Evolutionary conservation across 2,329 filamentous ascomycete genomes (phyloP).

Genomic region (Domatiomyces catenatus): DNA sequence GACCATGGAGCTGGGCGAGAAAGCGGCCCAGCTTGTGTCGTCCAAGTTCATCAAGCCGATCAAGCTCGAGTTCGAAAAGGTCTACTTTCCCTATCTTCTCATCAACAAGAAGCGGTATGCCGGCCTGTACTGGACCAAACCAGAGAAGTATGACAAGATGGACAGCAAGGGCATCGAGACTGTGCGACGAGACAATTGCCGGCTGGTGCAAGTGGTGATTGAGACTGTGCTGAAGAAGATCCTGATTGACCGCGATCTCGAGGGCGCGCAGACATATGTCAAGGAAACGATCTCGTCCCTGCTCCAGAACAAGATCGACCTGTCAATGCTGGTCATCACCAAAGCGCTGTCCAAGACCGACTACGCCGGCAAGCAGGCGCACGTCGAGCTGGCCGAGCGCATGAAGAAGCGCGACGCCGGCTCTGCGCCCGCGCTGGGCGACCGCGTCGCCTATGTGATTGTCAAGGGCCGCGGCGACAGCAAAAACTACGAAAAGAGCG

Average conservation of each 20-base stretch:
- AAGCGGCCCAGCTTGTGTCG: conserved; percentile 78
- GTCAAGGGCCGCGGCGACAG: conserved; percentile 75
- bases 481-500: conserved; percentile 93
- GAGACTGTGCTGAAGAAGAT: conserved; percentile 94
- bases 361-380: conserved; percentile 85
- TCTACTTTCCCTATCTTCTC: conserved; percentile 91
- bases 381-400: conserved; percentile 84
- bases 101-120: conserved; percentile 99
- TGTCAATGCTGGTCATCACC: conserved; percentile 98
- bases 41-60: conserved; percentile 90
- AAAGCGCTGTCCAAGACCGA: conserved; percentile 85
- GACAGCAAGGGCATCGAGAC: conserved; percentile 99
- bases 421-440: conserved; percentile 79
- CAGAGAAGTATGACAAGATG: conserved; percentile 97
- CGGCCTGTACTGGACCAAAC: conserved; percentile 91
- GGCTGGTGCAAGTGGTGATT: conserved; percentile 90
- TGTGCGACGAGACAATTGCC: conserved; percentile 88
- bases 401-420: conserved; percentile 96
- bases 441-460: conserved; percentile 97
- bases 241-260: conserved; percentile 78
- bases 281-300: conserved; percentile 91
- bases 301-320: conserved; percentile 92
- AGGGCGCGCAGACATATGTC: conserved; percentile 87
- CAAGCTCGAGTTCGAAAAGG: conserved; percentile 98
- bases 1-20: conserved; percentile 88